Conservation (phyloP, 495 filamentous ascomycete genomes). For the Aspergillus sparsus region DNA sequence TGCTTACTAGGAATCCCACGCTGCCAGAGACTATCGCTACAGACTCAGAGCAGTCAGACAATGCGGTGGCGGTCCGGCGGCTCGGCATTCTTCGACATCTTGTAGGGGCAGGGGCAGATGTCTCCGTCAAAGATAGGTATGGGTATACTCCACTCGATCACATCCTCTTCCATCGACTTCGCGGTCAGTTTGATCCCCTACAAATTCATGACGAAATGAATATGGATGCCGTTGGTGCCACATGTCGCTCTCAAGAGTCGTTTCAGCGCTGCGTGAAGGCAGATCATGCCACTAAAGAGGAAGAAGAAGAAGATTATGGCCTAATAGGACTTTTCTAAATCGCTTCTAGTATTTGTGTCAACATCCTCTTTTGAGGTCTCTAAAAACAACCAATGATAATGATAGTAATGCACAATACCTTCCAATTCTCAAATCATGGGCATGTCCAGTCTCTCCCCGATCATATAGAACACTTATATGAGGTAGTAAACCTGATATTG, state of each 20-base stretch:
- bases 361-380: no score
- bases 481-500: no score
- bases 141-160: slow-evolving; percentile 1
- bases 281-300: not conserved
- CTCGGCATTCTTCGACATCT: not conserved
- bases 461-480: no score
- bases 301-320: not conserved
- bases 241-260: not conserved
- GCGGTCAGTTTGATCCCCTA: not conserved
- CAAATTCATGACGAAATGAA: not conserved
- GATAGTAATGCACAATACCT: no score
- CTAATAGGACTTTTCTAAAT: no score
- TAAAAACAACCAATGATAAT: no score
- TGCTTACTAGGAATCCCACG: not conserved
- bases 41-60: not conserved
- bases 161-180: not conserved
- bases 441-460: no score
- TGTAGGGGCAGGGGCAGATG: not conserved
- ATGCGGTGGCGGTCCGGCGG: not conserved
- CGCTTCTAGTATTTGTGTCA: no score
- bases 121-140: not conserved
- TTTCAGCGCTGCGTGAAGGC: not conserved
- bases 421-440: no score
- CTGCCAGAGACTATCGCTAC: not conserved
- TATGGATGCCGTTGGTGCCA: not conserved